Base-by-base conservation (phyloP, 805 yeast genomes). In the Phaffomyces thermotolerans region DNA sequence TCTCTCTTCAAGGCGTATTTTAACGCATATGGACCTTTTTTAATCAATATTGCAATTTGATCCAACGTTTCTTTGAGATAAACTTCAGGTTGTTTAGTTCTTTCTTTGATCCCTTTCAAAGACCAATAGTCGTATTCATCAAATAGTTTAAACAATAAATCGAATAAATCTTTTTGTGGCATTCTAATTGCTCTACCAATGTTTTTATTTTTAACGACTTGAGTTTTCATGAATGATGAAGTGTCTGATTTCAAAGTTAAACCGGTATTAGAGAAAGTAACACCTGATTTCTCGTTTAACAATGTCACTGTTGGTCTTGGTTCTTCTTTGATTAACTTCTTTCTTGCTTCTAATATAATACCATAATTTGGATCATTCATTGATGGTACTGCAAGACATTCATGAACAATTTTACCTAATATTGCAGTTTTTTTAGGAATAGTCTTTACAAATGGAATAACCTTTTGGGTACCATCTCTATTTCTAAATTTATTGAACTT, bases 111-210 rank as follows among this genome's bases (percentile, higher is more conserved):
- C 34, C 96, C 96, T 65, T 89, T 89, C 73, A 93, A 73, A 10
- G 93, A 81, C 99, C 99, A 93, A 64, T 90, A 93, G 60, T 91
- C 97, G 62, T 84, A 88, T 62, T 90, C 95, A 63, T 89, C 96
- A 64, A 93, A 93, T 56, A 91, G 71, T 53, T 84, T 76, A 77
- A 93, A 93, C 53, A 93, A 68, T 52, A 86, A 67, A 64, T 90
- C 96, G 73, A 91, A 75, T 45, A 93, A 75, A 50, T 89, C 97
- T 61, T 85, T 87, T 68, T 86, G 81, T 33, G 95, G 96, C 83
- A 93, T 86, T 62, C 99, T 78, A 52, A 85, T 87, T 30, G 97
- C 95, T 59, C 95, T 82, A 41, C 93, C 95, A 52, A 86, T 95
- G 14, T 60, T 54, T 32, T 65, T 63, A 45, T 54, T 62, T 52